Base-by-base conservation (phyloP, 1,284 basidiomycete species). In the Neonothopanus nambi region DNA sequence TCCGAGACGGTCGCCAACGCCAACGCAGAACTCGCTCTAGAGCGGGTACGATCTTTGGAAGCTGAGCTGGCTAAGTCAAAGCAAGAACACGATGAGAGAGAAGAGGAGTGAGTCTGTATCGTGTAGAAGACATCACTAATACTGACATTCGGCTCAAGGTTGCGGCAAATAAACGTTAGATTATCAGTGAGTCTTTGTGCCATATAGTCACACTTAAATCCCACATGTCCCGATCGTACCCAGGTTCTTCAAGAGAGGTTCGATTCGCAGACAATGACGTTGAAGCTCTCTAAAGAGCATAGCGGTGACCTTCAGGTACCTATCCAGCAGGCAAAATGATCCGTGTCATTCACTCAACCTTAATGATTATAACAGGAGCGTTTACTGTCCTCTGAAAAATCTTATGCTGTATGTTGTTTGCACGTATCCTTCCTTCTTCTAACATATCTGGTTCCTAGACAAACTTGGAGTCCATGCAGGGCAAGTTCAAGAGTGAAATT, bases 161-260 rank as follows among this genome's bases (percentile, higher is more conserved):
- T 48, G 17, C 51, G 35, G 17, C 46, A 52, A 30, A 38, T 30
- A 2, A 50, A 6, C 23, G 39, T 17, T 37, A 51, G 51, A 21
- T 20, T 51, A 26, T 21, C 36, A 11, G 54, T 53, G 24, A 36
- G 53, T 47, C 15, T n/a, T 30, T 15, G 5, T 23, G 7, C 17
- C n/a, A 21, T 17, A 12, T 38, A 26, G n/a, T 42, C 24, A 48
- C 5, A 4, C 13, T 38, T 13, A 40, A 21, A 11, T 9, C 18
- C 23, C 9, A 46, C 18, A 7, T 13, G 18, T n/a, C n/a, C n/a
- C n/a, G n/a, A n/a, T 40, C 40, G 9, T 13, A 7, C 46, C 15
- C 59, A 84, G 78, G 66, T 74, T 21, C 67, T 85, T 7, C 81
- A 84, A 62, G 82, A 85, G 52, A 74, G 81, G n/a, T 80, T 80